These are phyloP conservation scores for Penicillium sp. DNA, from an alignment of 2,329 filamentous ascomycete genomes.

Conservation along the genomic window DNA sequence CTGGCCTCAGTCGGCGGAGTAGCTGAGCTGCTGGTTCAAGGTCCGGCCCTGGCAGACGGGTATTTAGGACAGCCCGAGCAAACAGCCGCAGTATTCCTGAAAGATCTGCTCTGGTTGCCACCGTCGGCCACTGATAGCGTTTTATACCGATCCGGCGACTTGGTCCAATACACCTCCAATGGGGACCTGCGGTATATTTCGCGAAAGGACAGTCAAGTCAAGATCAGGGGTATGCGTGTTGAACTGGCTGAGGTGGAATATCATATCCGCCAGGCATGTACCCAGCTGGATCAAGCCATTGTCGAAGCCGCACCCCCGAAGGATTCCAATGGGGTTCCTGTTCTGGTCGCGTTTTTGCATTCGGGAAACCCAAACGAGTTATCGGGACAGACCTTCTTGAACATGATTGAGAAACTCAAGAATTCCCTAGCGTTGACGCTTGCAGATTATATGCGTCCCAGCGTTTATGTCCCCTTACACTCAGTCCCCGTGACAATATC, in stretches of 20 bases:
- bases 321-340: not conserved
- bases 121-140: not conserved
- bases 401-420: not conserved
- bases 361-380: not conserved
- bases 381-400: not conserved
- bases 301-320: not conserved
- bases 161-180: conserved; percentile 15
- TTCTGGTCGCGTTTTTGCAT: not conserved
- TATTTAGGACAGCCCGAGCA: conserved; percentile 30
- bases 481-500: not conserved
- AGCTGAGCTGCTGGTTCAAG: conserved; percentile 43
- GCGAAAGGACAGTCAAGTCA: conserved; percentile 60
- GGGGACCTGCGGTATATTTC: conserved; percentile 37
- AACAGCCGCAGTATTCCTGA: conserved; percentile 16
- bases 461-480: not conserved
- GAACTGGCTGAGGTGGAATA: conserved; percentile 51
- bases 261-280: conserved; percentile 19
- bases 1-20: conserved; percentile 35
- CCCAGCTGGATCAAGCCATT: not conserved
- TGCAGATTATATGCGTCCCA: not conserved
- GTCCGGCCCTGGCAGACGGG: conserved; percentile 31
- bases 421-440: not conserved
- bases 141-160: conserved; percentile 12
- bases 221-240: conserved; percentile 59
- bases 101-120: conserved; percentile 18